Percentiles rank a stretch among this genome's conserved stretches.
Evolutionary conservation across 2,329 filamentous ascomycete genomes (phyloP).

Genomic region (Nigrospora oryzae): DNA sequence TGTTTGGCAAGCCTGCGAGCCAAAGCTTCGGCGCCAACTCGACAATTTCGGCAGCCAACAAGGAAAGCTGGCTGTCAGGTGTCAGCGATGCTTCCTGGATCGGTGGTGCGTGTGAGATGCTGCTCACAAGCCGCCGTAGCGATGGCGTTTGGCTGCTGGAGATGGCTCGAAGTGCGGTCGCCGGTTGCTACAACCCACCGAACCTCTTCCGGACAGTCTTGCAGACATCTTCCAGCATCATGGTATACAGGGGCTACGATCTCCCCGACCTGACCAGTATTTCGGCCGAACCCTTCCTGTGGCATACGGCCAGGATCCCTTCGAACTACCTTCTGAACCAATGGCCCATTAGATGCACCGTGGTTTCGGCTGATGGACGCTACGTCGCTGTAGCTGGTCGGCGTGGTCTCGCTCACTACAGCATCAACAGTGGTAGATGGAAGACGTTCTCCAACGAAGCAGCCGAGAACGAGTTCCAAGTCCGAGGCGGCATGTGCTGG

Average conservation of each 20-base stretch:
- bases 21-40: constrained; percentile 72
- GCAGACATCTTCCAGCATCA: constrained; percentile 79
- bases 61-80: constrained; percentile 78
- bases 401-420: constrained; percentile 89
- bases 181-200: constrained; percentile 82
- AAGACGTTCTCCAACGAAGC: constrained; percentile 80
- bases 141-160: constrained; percentile 81
- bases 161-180: constrained; percentile 88
- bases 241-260: constrained; percentile 91
- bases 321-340: constrained; percentile 79
- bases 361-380: constrained; percentile 83
- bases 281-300: constrained; percentile 85
- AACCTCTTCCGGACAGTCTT: constrained; percentile 86
- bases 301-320: constrained; percentile 87
- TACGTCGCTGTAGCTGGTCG: constrained; percentile 96
- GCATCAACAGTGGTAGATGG: constrained; percentile 88
- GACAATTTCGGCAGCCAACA: constrained; percentile 54
- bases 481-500: constrained; percentile 97
- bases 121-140: constrained; percentile 63
- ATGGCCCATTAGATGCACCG: constrained; percentile 83
- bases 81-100: constrained; percentile 77
- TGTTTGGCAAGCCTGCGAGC: constrained; percentile 84
- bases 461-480: constrained; percentile 82
- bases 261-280: constrained; percentile 84
- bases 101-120: constrained; percentile 76